Conservation (phyloP, 2,329 filamentous ascomycete species). For the Phoma sp. region DNA sequence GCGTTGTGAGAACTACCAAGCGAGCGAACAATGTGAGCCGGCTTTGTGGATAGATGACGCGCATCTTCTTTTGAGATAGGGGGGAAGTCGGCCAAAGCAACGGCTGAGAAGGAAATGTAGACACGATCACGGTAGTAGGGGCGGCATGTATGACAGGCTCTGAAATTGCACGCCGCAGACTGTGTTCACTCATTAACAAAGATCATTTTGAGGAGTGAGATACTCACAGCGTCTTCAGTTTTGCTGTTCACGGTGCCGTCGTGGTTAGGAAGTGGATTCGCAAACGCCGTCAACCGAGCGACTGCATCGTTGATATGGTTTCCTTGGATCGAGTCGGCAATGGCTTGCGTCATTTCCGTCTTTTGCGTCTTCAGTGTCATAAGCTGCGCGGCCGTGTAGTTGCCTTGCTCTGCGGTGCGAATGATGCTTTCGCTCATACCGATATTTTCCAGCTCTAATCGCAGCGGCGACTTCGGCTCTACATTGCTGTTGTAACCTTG, state of each 20-base stretch:
- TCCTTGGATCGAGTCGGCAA: conserved; percentile 30
- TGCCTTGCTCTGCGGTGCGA: conserved; percentile 38
- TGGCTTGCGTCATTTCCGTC: conserved; percentile 36
- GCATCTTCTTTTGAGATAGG: conserved; percentile 43
- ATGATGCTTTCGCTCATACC: conserved; percentile 46
- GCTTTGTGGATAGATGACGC: conserved; percentile 43
- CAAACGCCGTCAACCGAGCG: conserved; percentile 22
- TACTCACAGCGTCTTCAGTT: conserved; percentile 23
- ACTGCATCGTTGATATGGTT: conserved; percentile 25
- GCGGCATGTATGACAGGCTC: conserved; percentile 58
- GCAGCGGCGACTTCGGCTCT: conserved; percentile 29
- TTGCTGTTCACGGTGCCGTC: conserved; percentile 30
- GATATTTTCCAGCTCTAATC: conserved; percentile 35
- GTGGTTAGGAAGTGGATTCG: conserved; percentile 19
- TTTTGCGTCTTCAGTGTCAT: conserved; percentile 42
- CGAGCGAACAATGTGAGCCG: conserved; percentile 42
- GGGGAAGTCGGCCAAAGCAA: conserved; percentile 47
- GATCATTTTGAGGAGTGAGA: background rate
- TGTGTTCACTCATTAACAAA: background rate
- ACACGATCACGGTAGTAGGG: conserved; percentile 57
- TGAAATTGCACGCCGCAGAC: conserved; percentile 48
- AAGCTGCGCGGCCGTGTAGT: conserved; percentile 43
- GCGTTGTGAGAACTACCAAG: conserved; percentile 32
- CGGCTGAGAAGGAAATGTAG: conserved; percentile 53
- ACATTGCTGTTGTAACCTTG: background rate